Evolutionary conservation across 2,329 filamentous ascomycete species (phyloP), one percentile per base, ranked within the genome.

Genomic region (Drechslerella coelobrocha): DNA sequence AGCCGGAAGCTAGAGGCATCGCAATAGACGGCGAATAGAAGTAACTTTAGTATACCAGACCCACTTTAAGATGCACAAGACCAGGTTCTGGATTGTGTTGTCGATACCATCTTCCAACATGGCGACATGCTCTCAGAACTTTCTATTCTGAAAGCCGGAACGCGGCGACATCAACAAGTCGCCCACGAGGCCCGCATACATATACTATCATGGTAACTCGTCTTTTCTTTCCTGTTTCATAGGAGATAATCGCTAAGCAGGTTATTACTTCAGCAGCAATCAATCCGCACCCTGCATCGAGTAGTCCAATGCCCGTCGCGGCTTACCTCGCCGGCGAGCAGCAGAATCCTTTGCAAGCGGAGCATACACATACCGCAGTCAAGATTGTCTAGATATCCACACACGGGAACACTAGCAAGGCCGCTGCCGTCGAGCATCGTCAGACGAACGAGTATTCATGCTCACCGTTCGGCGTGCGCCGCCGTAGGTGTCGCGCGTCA

Each of bases 251-350:
- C 48, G 59, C 21, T 61, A 61, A 61, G n/a, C 37, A 21, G 21
- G n/a, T 54, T 2, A 26, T 26, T 37, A 2, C 3, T 1, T 2
- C 29, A 57, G 52, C 37, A 57, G 19, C 61, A 50, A 52, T 39
- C 31, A 37, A 55, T 10, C 21, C 31, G 41, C 29, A 23, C 26
- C 4, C 37, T 65, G n/a, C 52, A 53, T 24, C 53, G 45, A 53
- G 21, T 65, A 17, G 26, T 50, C 17, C 61, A 51, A 47, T 55
- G 43, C 29, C 39, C 52, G 53, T 51, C 61, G n/a, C 43, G 61
- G 45, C 24, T 56, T 19, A 23, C 23, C 6, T 23, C 23, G 10
- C 29, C 14, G 37, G 43, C 47, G 24, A 24, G 19, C 26, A 12
- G 39, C 7, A 34, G 17, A 21, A 26, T 8, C 6, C 10, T 27